These are phyloP conservation scores for Amoeboaphelidium occidentale DNA, from an alignment of 371 early-diverging fungal species.

Conservation along the genomic window DNA sequence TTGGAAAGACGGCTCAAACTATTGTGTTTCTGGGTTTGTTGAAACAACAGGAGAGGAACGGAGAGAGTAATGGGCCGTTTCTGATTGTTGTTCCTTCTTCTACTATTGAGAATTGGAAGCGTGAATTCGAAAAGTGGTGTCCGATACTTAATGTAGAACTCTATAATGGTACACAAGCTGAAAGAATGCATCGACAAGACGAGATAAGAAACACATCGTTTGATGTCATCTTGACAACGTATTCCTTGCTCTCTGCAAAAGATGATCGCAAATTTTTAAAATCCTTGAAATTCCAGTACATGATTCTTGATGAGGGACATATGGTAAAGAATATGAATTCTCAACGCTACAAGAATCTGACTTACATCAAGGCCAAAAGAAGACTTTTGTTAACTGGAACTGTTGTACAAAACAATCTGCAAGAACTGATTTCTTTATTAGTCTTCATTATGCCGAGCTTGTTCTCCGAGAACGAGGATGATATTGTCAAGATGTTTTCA, in stretches of 20 bases:
- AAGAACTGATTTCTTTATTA: conserved; percentile 50
- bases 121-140: conserved; percentile 47
- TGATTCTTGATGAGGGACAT: conserved; percentile 84
- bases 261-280: conserved; percentile 50
- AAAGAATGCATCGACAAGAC: conserved; percentile 29
- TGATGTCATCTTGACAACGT: conserved; percentile 26
- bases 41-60: conserved; percentile 11
- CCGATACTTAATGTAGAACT: conserved; percentile 32
- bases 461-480: conserved; percentile 32
- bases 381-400: conserved; percentile 24
- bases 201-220: neutral
- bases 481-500: conserved; percentile 25
- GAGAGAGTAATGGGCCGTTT: conserved; percentile 37
- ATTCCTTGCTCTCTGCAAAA: conserved; percentile 13
- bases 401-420: conserved; percentile 72
- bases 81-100: conserved; percentile 70
- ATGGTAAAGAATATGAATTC: conserved; percentile 51
- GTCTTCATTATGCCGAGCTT: conserved; percentile 78
- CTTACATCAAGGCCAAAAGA: conserved; percentile 28
- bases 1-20: conserved; percentile 72
- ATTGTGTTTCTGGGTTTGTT: conserved; percentile 43
- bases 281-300: conserved; percentile 19
- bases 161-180: conserved; percentile 44
- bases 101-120: conserved; percentile 66
- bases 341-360: conserved; percentile 45